phyloP scores from a whole-genome alignment of 345 rosid genomes.

The Xanthoceras sorbifolium region DNA sequence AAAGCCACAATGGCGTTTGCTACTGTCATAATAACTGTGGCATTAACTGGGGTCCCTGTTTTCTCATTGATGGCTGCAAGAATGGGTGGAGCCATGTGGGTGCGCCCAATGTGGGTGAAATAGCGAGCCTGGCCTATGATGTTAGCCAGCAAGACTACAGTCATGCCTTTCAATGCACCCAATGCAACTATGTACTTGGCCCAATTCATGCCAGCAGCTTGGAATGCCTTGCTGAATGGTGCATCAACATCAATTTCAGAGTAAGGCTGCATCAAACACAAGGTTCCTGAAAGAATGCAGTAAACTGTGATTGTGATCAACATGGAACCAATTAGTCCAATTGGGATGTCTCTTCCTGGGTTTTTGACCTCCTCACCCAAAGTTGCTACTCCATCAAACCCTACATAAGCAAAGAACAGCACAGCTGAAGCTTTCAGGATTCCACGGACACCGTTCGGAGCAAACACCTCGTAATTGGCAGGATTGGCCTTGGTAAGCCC shows the following conservation, averaged over 20 bases:
- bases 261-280: conserved; percentile 58
- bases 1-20: conserved; percentile 54
- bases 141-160: conserved; percentile 53
- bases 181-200: conserved; percentile 64
- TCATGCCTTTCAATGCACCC: conserved; percentile 76
- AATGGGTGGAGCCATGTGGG: conserved; percentile 68
- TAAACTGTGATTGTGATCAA: conserved; percentile 36
- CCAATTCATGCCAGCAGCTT: conserved; percentile 55
- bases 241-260: conserved; percentile 50
- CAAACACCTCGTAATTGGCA: conserved; percentile 38
- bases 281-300: conserved; percentile 46
- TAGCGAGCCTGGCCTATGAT: conserved; percentile 65
- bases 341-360: conserved; percentile 62
- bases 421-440: conserved; percentile 53
- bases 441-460: conserved; percentile 55
- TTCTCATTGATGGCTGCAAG: conserved; percentile 47
- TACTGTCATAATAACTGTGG: conserved; percentile 48
- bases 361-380: conserved; percentile 69
- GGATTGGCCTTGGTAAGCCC: conserved; percentile 51
- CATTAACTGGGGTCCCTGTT: conserved; percentile 62
- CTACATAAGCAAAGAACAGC: conserved; percentile 66
- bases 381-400: conserved; percentile 65
- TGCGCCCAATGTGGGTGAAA: conserved; percentile 62
- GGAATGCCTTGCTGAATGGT: conserved; percentile 60
- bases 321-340: conserved; percentile 72